phyloP scores from a whole-genome alignment of 192 early-diverging fungal species.

The Funneliformis mosseae region DNA sequence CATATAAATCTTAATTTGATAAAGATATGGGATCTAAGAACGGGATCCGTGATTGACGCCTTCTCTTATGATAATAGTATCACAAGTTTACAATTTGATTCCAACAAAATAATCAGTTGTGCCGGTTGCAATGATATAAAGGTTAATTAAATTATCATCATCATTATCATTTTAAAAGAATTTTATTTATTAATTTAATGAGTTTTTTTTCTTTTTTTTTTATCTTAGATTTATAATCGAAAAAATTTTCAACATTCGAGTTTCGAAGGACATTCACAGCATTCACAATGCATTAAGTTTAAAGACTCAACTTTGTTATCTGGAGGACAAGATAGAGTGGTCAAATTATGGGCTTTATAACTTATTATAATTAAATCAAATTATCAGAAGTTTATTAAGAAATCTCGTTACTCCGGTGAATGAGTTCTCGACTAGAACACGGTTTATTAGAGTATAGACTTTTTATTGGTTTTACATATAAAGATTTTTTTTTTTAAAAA shows the following conservation, averaged over 20 bases:
- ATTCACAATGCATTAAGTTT: slow-evolving; percentile 47
- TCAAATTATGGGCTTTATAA: slow-evolving; percentile 68
- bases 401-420: background rate
- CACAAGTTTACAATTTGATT: slow-evolving; percentile 54
- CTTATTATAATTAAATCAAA: background rate
- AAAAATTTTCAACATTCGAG: slow-evolving; percentile 63
- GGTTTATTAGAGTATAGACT: too few relatives aligned
- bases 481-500: too few relatives aligned
- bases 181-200: background rate
- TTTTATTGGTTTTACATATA: too few relatives aligned
- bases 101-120: slow-evolving; percentile 57
- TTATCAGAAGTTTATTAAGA: background rate
- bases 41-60: slow-evolving; percentile 62
- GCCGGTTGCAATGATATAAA: slow-evolving; percentile 42
- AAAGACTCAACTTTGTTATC: slow-evolving; percentile 55
- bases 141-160: background rate
- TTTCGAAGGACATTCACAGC: slow-evolving; percentile 52
- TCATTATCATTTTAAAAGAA: background rate
- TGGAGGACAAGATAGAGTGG: slow-evolving; percentile 63
- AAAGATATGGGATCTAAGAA: slow-evolving; percentile 78
- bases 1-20: background rate
- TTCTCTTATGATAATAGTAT: slow-evolving; percentile 60
- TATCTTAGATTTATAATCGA: slow-evolving; percentile 58
- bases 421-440: background rate
- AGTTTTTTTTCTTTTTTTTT: too few relatives aligned